phyloP scores from a whole-genome alignment of 2,329 filamentous ascomycete genomes.

The Diaporthe ilicicola region DNA sequence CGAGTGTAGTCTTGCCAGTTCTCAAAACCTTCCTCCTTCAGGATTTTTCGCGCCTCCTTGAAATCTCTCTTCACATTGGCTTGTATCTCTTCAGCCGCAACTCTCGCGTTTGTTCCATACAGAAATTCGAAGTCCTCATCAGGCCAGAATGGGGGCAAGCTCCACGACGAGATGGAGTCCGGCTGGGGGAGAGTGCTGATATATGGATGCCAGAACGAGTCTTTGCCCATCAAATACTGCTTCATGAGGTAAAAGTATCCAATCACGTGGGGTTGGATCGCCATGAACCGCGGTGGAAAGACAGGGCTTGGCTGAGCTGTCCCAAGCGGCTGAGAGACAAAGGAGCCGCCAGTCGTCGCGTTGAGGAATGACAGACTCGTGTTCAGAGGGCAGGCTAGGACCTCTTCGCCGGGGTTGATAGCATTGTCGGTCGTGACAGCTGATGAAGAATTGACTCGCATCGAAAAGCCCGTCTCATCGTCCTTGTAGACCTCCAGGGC shows the following conservation, averaged over 20 bases:
- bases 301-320: slow-evolving; percentile 9
- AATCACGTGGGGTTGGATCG: slow-evolving; percentile 65
- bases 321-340: slow-evolving; percentile 28
- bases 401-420: slow-evolving; percentile 48
- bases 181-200: slow-evolving; percentile 72
- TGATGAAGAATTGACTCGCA: slow-evolving; percentile 52
- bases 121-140: slow-evolving; percentile 66
- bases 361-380: slow-evolving; percentile 68
- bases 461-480: slow-evolving; percentile 59
- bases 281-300: slow-evolving; percentile 61
- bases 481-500: slow-evolving; percentile 63
- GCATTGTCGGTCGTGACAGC: not conserved
- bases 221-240: slow-evolving; percentile 65
- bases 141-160: slow-evolving; percentile 70
- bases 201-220: slow-evolving; percentile 75
- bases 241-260: slow-evolving; percentile 75
- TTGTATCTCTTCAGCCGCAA: slow-evolving; percentile 59
- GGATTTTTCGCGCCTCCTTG: slow-evolving; percentile 49
- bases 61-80: slow-evolving; percentile 56
- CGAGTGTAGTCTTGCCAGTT: slow-evolving; percentile 50
- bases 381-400: slow-evolving; percentile 61
- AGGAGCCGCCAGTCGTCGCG: slow-evolving; percentile 49
- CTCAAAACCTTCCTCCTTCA: slow-evolving; percentile 42
- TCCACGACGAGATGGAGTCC: slow-evolving; percentile 57
- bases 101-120: slow-evolving; percentile 61